phyloP scores from a whole-genome alignment of 805 yeast species.

The Teunomyces stri region DNA sequence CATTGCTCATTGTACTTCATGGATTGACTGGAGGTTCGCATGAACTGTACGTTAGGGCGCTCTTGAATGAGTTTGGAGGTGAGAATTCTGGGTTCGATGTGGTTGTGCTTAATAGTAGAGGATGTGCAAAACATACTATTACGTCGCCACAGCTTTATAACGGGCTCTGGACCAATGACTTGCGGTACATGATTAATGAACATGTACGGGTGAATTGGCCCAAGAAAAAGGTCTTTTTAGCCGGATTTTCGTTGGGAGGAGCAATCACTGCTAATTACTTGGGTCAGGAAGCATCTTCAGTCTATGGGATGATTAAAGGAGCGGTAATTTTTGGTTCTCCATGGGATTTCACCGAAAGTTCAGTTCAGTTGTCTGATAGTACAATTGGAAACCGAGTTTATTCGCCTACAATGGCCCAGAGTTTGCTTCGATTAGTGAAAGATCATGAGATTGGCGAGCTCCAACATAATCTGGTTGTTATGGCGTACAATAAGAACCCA shows the following conservation, averaged over 20 bases:
- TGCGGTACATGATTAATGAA: slow-evolving; percentile 56
- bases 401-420: slow-evolving; percentile 43
- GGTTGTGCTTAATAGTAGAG: slow-evolving; percentile 65
- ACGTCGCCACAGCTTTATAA: slow-evolving; percentile 66
- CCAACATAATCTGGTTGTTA: slow-evolving; percentile 19
- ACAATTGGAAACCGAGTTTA: slow-evolving; percentile 37
- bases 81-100: slow-evolving; percentile 47
- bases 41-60: slow-evolving; percentile 66
- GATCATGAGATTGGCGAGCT: slow-evolving; percentile 29
- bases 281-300: slow-evolving; percentile 57
- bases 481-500: slow-evolving; percentile 30
- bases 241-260: slow-evolving; percentile 76
- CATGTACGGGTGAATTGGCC: slow-evolving; percentile 54
- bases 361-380: slow-evolving; percentile 40
- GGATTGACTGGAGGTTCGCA: slow-evolving; percentile 82
- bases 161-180: slow-evolving; percentile 68
- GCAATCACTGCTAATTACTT: slow-evolving; percentile 63
- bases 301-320: slow-evolving; percentile 50
- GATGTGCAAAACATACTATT: slow-evolving; percentile 73
- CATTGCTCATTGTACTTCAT: slow-evolving; percentile 61
- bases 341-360: slow-evolving; percentile 66
- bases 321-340: slow-evolving; percentile 65
- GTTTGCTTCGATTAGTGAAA: slow-evolving; percentile 31
- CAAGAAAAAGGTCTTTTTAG: slow-evolving; percentile 57
- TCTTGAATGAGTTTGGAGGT: slow-evolving; percentile 43